Conservation (phyloP, 495 filamentous ascomycete genomes). For the Thermothielavioides terrestris region DNA sequence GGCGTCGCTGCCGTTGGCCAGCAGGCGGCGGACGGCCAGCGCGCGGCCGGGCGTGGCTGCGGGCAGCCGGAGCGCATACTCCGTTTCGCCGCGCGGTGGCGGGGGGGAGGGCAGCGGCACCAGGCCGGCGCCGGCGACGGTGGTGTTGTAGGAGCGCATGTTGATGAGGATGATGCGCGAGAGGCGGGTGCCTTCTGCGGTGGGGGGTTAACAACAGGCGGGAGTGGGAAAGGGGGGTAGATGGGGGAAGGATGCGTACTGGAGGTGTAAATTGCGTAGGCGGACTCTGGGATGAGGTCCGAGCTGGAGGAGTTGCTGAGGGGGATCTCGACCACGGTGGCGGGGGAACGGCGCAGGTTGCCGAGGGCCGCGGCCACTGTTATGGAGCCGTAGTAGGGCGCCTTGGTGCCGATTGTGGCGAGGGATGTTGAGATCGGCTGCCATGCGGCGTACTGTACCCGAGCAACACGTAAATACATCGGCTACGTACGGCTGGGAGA, state of each 20-base stretch:
- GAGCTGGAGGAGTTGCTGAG: conserved; percentile 13
- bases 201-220: conserved; percentile 24
- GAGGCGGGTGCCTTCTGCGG: conserved; percentile 32
- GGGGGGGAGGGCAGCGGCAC: conserved; percentile 14
- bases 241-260: neutral
- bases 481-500: neutral
- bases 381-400: conserved; percentile 60
- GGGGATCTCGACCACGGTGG: conserved; percentile 36
- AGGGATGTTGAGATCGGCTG: conserved; percentile 49
- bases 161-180: conserved; percentile 50
- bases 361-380: conserved; percentile 51
- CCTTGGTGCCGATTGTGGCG: conserved; percentile 50
- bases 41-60: neutral
- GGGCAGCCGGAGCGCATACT: conserved; percentile 37
- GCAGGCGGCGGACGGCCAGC: conserved; percentile 39
- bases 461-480: neutral
- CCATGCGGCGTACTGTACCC: conserved; percentile 34
- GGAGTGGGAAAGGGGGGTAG: neutral
- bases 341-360: conserved; percentile 21
- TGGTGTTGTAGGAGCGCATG: conserved; percentile 53
- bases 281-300: conserved; percentile 36
- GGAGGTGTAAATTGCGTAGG: conserved; percentile 52
- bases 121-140: conserved; percentile 33
- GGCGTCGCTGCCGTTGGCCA: conserved; percentile 57
- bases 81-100: conserved; percentile 22